Conservation (phyloP, 1,284 basidiomycete species). For the Clitocybe nebularis region DNA sequence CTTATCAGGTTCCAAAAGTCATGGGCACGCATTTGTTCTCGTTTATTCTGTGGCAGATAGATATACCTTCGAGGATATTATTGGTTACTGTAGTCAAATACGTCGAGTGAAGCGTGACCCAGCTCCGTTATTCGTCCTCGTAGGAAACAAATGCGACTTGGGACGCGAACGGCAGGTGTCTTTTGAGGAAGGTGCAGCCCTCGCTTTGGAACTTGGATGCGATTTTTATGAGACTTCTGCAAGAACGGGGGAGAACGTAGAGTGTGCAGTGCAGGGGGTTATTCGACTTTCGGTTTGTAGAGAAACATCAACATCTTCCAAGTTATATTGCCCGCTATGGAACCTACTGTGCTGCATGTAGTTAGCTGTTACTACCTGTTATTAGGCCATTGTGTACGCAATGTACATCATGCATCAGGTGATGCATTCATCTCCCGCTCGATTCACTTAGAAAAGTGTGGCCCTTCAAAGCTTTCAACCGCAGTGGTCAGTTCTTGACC, state of each 20-base stretch:
- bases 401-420: too few species aligned
- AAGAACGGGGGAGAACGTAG: constrained; percentile 20
- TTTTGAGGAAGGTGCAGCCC: constrained; percentile 7
- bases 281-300: neutral
- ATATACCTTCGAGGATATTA: constrained; percentile 23
- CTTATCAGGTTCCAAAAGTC: too few species aligned
- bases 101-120: constrained; percentile 17
- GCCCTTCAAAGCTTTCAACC: too few species aligned
- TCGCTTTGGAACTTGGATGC: constrained; percentile 12
- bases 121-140: constrained; percentile 20
- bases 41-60: constrained; percentile 25
- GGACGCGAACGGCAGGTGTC: constrained; percentile 4
- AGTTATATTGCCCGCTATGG: too few species aligned
- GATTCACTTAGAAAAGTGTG: too few species aligned
- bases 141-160: constrained; percentile 21
- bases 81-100: constrained; percentile 22
- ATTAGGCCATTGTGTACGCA: too few species aligned
- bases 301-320: neutral
- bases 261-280: constrained; percentile 12
- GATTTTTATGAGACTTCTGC: constrained; percentile 22
- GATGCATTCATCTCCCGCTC: too few species aligned
- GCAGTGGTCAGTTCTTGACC: too few species aligned
- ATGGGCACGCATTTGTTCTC: constrained; percentile 24
- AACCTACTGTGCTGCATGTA: too few species aligned
- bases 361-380: too few species aligned